Evolutionary conservation across 1,284 basidiomycete species (phyloP).

Genomic region (Cryptococcus sp.): DNA sequence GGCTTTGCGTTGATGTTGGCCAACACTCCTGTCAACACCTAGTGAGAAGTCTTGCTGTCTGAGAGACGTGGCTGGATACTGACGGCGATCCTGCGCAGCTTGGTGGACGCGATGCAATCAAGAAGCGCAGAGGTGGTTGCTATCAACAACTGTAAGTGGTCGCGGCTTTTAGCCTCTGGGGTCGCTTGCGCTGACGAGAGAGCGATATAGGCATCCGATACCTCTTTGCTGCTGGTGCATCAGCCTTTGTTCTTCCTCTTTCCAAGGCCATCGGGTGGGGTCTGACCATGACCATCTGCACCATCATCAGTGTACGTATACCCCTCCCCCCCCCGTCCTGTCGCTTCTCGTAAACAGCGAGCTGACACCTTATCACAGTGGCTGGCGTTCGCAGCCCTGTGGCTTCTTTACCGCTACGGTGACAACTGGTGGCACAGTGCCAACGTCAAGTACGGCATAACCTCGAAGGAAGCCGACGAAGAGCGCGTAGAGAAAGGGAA

Average conservation of each 20-base stretch:
- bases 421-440: constrained; percentile 33
- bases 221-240: constrained; percentile 51
- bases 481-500: constrained; percentile 10
- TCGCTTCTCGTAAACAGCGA: not conserved
- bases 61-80: not conserved
- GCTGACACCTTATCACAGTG: constrained; percentile 9
- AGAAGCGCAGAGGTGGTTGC: constrained; percentile 57
- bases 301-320: constrained; percentile 44
- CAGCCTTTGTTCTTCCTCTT: constrained; percentile 54
- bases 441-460: constrained; percentile 19
- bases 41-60: constrained; percentile 33
- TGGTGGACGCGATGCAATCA: constrained; percentile 58
- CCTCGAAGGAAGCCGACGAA: constrained; percentile 15
- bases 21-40: constrained; percentile 57
- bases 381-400: constrained; percentile 13
- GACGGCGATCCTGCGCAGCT: constrained; percentile 4
- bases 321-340: not conserved
- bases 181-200: not conserved
- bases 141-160: constrained; percentile 44
- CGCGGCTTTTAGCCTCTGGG: not conserved
- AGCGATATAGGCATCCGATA: constrained; percentile 25
- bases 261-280: constrained; percentile 58
- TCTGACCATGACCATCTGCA: constrained; percentile 55
- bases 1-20: constrained; percentile 50
- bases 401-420: constrained; percentile 26